A percentile compares a stretch with the other conserved stretches of the same genome.
Evolutionary conservation across 768 basidiomycete genomes (phyloP).

Genomic region (Kwoniella dejecticola): DNA sequence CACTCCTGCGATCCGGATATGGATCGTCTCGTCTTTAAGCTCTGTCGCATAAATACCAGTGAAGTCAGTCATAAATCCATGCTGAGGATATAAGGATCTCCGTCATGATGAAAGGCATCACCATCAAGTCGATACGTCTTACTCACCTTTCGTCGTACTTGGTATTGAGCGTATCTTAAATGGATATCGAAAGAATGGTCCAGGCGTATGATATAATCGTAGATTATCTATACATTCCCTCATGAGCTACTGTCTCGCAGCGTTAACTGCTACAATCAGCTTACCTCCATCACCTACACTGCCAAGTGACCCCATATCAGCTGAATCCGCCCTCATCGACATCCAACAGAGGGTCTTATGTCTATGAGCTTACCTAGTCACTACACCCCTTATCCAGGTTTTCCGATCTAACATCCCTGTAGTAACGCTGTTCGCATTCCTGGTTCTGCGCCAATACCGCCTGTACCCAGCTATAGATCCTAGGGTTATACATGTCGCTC

Average conservation of each 20-base stretch:
- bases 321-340: no score
- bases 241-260: slow-evolving; percentile 66
- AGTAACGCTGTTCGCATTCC: slow-evolving; percentile 70
- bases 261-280: slow-evolving; percentile 10
- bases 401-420: slow-evolving; percentile 64
- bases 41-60: slow-evolving; percentile 61
- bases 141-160: slow-evolving; percentile 62
- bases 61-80: no score
- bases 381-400: slow-evolving; percentile 75
- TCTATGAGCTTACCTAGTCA: slow-evolving; percentile 72
- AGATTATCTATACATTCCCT: slow-evolving; percentile 76
- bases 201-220: slow-evolving; percentile 80
- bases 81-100: no score
- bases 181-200: slow-evolving; percentile 72
- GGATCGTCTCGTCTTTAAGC: slow-evolving; percentile 76
- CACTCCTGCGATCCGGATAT: slow-evolving; percentile 83
- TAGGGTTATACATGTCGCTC: slow-evolving; percentile 49
- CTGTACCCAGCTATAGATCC: slow-evolving; percentile 38
- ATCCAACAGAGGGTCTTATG: no score
- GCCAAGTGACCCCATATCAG: neutral
- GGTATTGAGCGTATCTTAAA: slow-evolving; percentile 71
- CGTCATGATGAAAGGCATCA: no score
- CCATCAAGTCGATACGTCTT: no score
- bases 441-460: slow-evolving; percentile 59
- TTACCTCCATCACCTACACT: slow-evolving; percentile 50